These are phyloP conservation scores for Ogataea corticis DNA, from an alignment of 805 yeast species.

Conservation along the genomic window DNA sequence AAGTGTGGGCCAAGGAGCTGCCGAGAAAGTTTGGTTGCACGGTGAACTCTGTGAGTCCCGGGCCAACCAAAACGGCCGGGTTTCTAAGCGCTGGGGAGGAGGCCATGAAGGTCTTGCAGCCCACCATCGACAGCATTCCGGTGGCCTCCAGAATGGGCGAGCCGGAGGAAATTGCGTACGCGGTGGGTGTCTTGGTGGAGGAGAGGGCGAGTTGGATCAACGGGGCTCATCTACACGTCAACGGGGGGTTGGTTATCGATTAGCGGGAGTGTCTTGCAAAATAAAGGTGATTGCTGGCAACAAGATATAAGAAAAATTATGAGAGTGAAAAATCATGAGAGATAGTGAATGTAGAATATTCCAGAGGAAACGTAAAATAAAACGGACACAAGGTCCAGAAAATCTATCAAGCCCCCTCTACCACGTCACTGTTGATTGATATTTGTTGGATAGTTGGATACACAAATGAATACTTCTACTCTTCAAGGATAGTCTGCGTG, in stretches of 20 bases:
- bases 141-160: slow-evolving; percentile 13
- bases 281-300: neutral
- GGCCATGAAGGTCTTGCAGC: slow-evolving; percentile 14
- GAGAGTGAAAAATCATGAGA: too few relatives aligned
- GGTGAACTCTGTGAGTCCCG: slow-evolving; percentile 14
- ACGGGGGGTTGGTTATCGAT: slow-evolving; percentile 13
- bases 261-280: neutral
- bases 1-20: slow-evolving; percentile 14
- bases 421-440: too few relatives aligned
- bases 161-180: slow-evolving; percentile 12
- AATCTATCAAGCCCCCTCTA: too few relatives aligned
- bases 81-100: slow-evolving; percentile 11
- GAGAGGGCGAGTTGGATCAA: slow-evolving; percentile 14
- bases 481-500: slow-evolving; percentile 8
- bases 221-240: slow-evolving; percentile 12
- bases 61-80: slow-evolving; percentile 13
- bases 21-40: slow-evolving; percentile 12
- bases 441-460: too few relatives aligned
- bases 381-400: too few relatives aligned
- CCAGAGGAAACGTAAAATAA: too few relatives aligned
- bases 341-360: too few relatives aligned
- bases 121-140: slow-evolving; percentile 10
- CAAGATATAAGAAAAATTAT: too few relatives aligned
- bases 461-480: too few relatives aligned
- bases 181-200: slow-evolving; percentile 7